phyloP scores from a whole-genome alignment of 768 basidiomycete species.

The Hortiboletus campestris region DNA sequence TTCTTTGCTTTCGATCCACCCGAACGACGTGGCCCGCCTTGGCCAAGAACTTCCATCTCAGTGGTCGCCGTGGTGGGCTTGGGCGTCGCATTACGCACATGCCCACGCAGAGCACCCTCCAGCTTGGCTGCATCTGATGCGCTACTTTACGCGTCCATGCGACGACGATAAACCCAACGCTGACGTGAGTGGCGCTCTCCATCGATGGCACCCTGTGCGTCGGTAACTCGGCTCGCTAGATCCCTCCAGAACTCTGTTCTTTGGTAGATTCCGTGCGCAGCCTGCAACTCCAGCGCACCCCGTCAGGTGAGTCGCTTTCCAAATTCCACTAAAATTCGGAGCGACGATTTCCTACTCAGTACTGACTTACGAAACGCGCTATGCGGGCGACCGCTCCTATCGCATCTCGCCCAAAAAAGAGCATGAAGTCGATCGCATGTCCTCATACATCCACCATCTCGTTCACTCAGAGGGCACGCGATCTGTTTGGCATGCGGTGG shows the following conservation, averaged over 20 bases:
- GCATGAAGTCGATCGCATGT: constrained; percentile 70
- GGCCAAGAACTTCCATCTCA: constrained; percentile 19
- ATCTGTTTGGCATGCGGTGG: constrained; percentile 50
- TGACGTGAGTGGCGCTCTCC: constrained; percentile 15
- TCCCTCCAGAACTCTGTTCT: constrained; percentile 22
- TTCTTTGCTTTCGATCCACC: constrained; percentile 44
- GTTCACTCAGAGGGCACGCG: constrained; percentile 24
- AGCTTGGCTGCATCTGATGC: constrained; percentile 27
- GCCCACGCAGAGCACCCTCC: constrained; percentile 17
- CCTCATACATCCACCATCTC: constrained; percentile 46
- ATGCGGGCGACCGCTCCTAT: constrained; percentile 12
- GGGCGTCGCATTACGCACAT: constrained; percentile 22
- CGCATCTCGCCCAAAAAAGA: constrained; percentile 78
- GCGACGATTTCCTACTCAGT: not conserved
- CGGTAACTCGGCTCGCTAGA: constrained; percentile 9
- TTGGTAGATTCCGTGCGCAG: constrained; percentile 24
- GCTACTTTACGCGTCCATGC: constrained; percentile 18
- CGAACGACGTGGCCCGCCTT: constrained; percentile 41
- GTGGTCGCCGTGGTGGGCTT: constrained; percentile 40
- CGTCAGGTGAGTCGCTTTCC: constrained; percentile 11
- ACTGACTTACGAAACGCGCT: constrained; percentile 7
- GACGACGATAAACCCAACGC: constrained; percentile 1
- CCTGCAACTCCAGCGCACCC: constrained; percentile 27
- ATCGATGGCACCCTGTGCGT: not conserved
- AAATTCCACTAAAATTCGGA: not conserved